Evolutionary conservation across 2,329 filamentous ascomycete species (phyloP).

Genomic region (Talaromyces verruculosus): DNA sequence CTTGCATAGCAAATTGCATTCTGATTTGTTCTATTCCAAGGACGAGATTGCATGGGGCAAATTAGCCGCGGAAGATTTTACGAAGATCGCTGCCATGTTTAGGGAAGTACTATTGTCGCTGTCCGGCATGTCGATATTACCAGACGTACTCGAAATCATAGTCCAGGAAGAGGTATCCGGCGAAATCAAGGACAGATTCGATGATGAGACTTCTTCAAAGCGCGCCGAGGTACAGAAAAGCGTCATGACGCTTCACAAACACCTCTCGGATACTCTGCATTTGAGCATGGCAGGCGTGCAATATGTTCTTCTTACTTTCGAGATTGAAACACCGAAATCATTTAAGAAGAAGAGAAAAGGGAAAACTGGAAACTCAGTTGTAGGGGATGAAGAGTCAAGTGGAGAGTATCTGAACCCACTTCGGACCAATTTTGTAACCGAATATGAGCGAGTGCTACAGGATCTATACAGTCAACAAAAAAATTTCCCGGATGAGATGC

Average conservation of each 20-base stretch:
- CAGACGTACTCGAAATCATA: not conserved
- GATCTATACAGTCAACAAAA: not conserved
- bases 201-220: not conserved
- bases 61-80: constrained; percentile 63
- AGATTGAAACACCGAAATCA: not conserved
- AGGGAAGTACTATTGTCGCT: not conserved
- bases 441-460: not conserved
- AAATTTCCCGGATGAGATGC: not conserved
- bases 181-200: not conserved
- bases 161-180: not conserved
- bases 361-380: not conserved
- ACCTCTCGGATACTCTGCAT: not conserved
- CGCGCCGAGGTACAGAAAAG: not conserved
- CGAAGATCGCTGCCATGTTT: not conserved
- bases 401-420: not conserved
- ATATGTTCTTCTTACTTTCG: not conserved
- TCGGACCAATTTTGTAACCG: not conserved
- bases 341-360: not conserved
- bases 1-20: constrained; percentile 65
- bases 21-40: constrained; percentile 70
- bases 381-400: not conserved
- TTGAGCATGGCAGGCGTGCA: not conserved
- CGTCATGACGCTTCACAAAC: not conserved
- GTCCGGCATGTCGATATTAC: constrained; percentile 1
- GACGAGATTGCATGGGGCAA: constrained; percentile 71